Evolutionary conservation across 257 asterid genomes (phyloP), one percentile per base, ranked within the genome.

Genomic region (Jaltomata sinuosa): DNA sequence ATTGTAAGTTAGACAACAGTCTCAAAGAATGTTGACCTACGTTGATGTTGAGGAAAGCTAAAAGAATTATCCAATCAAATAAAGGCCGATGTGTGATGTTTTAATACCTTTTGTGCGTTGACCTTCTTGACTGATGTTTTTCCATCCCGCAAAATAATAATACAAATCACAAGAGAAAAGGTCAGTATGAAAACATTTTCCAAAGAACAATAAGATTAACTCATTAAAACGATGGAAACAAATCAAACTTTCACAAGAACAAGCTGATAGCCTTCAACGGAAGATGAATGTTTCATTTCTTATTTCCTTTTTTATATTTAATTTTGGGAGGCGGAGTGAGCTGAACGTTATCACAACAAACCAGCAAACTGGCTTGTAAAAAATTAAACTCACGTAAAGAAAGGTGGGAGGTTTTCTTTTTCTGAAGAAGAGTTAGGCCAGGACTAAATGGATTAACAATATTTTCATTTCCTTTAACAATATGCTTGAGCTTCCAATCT

Each of bases 21-120:
- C 64, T 15, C 15, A n/a, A 47, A n/a, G 57, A 25, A 22, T 27
- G 47, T 62, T 54, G 47, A 34, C 83, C 40, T 77, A 55, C 32
- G 83, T 81, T 85, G 76, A 84, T 36, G 40, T 59, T 79, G 77
- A 78, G 54, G 53, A 86, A 53, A 42, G 76, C 72, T 84, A 49
- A 42, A 76, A 45, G 82, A 52, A 71, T 12, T 25, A 76, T 76
- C 25, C 54, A 15, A 47, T 25, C 81, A 25, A 76, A 64, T 55
- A 25, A 38, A 52, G 64, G 61, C 82, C 82, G 61, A 25, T 16
- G 67, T 52, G 40, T 77, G 55, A 74, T 89, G 84, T 76, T 57
- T 49, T 29, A 40, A 79, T 92, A 95, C 99, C 98, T 95, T 85
- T 92, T 94, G 74, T 89, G 91, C 53, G 94, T 92, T 78, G 98